Evolutionary conservation across 805 yeast species (phyloP).

Genomic region (Isabelozyma rhagii): DNA sequence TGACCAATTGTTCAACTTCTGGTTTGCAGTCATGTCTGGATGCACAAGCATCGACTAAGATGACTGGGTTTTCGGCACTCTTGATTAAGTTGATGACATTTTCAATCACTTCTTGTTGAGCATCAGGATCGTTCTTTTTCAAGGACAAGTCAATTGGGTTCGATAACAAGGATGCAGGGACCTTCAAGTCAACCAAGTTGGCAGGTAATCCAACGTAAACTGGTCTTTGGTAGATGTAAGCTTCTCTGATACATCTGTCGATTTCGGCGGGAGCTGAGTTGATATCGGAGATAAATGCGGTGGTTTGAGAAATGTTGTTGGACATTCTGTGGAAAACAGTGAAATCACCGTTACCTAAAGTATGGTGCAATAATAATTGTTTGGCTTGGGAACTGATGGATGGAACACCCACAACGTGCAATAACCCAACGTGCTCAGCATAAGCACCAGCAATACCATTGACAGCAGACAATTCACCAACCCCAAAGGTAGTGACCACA

Average conservation of each 20-base stretch:
- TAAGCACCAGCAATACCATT: constrained; percentile 87
- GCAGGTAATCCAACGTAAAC: constrained; percentile 83
- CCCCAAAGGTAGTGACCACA: constrained; percentile 83
- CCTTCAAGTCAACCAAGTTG: constrained; percentile 66
- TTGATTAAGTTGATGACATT: constrained; percentile 48
- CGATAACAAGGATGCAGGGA: constrained; percentile 54
- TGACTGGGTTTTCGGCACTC: constrained; percentile 64
- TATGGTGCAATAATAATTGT: constrained; percentile 75
- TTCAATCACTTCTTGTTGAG: constrained; percentile 36
- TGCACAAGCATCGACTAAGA: constrained; percentile 86
- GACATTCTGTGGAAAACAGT: constrained; percentile 79
- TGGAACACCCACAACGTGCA: constrained; percentile 87
- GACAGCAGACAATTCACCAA: constrained; percentile 81
- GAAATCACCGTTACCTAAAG: constrained; percentile 81
- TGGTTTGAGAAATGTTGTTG: constrained; percentile 63
- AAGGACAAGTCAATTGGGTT: constrained; percentile 63
- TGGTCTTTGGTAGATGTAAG: constrained; percentile 72
- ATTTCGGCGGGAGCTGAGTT: constrained; percentile 65
- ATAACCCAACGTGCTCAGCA: constrained; percentile 84
- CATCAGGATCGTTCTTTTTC: constrained; percentile 30
- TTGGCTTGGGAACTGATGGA: constrained; percentile 69
- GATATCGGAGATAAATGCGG: constrained; percentile 62
- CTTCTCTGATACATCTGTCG: constrained; percentile 71
- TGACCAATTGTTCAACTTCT: constrained; percentile 63
- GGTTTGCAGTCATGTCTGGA: constrained; percentile 66